phyloP scores from a whole-genome alignment of 2,329 filamentous ascomycete species.

The Microdochium paspali region DNA sequence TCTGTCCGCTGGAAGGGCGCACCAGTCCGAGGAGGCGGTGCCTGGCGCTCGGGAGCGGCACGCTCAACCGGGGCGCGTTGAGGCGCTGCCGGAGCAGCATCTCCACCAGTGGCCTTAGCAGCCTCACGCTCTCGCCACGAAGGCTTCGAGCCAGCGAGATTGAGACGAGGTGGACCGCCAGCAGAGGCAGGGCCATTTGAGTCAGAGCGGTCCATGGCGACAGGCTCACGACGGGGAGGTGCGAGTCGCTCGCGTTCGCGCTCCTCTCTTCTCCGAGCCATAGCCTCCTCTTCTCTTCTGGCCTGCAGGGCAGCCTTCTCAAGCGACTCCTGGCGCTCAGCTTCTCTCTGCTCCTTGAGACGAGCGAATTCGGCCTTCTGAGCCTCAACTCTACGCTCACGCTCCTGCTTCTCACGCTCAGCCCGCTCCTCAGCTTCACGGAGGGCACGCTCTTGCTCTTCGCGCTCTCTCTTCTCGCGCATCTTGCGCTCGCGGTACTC shows the following conservation, averaged over 20 bases:
- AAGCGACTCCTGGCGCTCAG: slow-evolving; percentile 57
- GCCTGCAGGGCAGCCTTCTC: slow-evolving; percentile 62
- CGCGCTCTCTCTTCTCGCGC: slow-evolving; percentile 73
- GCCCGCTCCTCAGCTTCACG: slow-evolving; percentile 81
- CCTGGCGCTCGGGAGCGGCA: slow-evolving; percentile 3
- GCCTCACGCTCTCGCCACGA: slow-evolving; percentile 69
- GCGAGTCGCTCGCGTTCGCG: slow-evolving; percentile 22
- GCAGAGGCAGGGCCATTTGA: slow-evolving; percentile 35
- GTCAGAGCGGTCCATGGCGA: slow-evolving; percentile 30
- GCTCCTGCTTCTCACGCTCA: slow-evolving; percentile 77
- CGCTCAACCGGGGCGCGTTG: slow-evolving; percentile 6
- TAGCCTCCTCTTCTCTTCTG: slow-evolving; percentile 80
- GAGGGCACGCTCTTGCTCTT: slow-evolving; percentile 70
- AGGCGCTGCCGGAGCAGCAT: slow-evolving; percentile 15
- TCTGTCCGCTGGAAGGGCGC: slow-evolving; percentile 2
- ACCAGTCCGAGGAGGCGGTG: slow-evolving; percentile 7
- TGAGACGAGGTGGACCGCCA: slow-evolving; percentile 42
- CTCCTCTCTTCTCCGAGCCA: slow-evolving; percentile 61
- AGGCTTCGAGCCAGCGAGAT: slow-evolving; percentile 41
- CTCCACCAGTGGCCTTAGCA: slow-evolving; percentile 26
- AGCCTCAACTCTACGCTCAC: slow-evolving; percentile 69
- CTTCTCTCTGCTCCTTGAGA: slow-evolving; percentile 55
- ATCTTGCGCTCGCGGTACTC: slow-evolving; percentile 77
- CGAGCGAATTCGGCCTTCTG: slow-evolving; percentile 61
- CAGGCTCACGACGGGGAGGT: slow-evolving; percentile 15